These are phyloP conservation scores for Peterozyma toletana DNA, from an alignment of 805 yeast genomes.

Conservation along the genomic window DNA sequence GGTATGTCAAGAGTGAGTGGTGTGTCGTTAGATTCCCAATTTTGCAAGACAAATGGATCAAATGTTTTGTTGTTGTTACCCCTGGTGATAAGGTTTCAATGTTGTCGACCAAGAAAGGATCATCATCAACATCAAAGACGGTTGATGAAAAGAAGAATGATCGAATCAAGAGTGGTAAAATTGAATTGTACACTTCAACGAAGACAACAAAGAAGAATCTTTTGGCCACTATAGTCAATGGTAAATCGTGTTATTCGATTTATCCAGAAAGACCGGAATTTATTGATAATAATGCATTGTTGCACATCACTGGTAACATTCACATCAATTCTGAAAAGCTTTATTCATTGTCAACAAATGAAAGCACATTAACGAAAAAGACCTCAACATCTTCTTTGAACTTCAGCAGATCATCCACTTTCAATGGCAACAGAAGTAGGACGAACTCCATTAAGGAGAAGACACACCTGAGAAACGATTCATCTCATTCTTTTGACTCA, in stretches of 20 bases:
- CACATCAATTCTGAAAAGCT: conserved; percentile 32
- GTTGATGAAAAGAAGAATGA: conserved; percentile 16
- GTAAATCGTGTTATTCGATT: conserved; percentile 42
- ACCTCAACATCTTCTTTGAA: conserved; percentile 19
- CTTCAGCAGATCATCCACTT: conserved; percentile 7
- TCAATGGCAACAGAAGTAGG: not conserved
- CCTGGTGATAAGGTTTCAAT: conserved; percentile 28
- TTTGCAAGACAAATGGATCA: conserved; percentile 50
- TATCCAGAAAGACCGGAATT: conserved; percentile 52
- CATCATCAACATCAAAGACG: conserved; percentile 2
- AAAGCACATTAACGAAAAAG: conserved; percentile 16
- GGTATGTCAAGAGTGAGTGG: conserved; percentile 48
- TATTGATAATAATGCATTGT: conserved; percentile 49
- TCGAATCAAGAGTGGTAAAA: conserved; percentile 34
- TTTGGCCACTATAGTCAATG: conserved; percentile 39
- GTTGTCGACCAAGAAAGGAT: not conserved
- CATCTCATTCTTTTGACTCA: conserved; percentile 18
- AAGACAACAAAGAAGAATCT: conserved; percentile 43
- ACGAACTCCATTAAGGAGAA: conserved; percentile 6
- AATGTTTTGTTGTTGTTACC: conserved; percentile 40
- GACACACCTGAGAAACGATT: conserved; percentile 8
- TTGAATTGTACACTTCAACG: conserved; percentile 45
- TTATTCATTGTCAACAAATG: conserved; percentile 19
- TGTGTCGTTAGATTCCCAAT: conserved; percentile 55
- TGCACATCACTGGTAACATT: conserved; percentile 49